phyloP scores from a whole-genome alignment of 1,284 basidiomycete genomes.

The Apiotrichum mycotoxinovorans region DNA sequence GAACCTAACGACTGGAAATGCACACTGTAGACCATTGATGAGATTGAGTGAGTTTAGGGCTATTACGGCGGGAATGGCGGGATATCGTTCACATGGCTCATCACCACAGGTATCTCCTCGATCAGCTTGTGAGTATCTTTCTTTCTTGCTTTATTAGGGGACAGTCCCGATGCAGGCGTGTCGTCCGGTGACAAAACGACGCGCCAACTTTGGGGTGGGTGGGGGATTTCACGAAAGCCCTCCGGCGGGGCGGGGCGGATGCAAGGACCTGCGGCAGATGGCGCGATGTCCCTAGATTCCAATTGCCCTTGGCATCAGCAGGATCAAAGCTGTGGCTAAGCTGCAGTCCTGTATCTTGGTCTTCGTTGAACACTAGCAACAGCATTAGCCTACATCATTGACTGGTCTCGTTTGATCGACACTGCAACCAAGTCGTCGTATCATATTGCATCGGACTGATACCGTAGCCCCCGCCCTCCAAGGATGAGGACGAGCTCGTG shows the following conservation, averaged over 20 bases:
- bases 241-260: too few relatives aligned
- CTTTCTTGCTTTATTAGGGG: too few relatives aligned
- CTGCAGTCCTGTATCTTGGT: too few relatives aligned
- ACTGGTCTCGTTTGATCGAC: not conserved
- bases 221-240: too few relatives aligned
- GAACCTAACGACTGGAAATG: too few relatives aligned
- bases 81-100: not conserved
- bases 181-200: too few relatives aligned
- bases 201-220: too few relatives aligned
- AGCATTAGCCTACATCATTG: not conserved
- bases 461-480: conserved; percentile 38
- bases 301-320: too few relatives aligned
- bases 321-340: too few relatives aligned
- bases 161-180: not conserved
- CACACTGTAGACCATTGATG: conserved; percentile 19
- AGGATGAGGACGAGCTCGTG: conserved; percentile 36
- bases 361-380: too few relatives aligned
- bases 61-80: not conserved
- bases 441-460: not conserved
- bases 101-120: conserved; percentile 38
- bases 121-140: conserved; percentile 32
- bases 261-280: too few relatives aligned
- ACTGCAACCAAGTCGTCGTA: not conserved
- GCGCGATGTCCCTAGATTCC: too few relatives aligned
- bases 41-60: conserved; percentile 22